These are phyloP conservation scores for Starmerella roubikii DNA, from an alignment of 805 yeast species.

Conservation along the genomic window DNA sequence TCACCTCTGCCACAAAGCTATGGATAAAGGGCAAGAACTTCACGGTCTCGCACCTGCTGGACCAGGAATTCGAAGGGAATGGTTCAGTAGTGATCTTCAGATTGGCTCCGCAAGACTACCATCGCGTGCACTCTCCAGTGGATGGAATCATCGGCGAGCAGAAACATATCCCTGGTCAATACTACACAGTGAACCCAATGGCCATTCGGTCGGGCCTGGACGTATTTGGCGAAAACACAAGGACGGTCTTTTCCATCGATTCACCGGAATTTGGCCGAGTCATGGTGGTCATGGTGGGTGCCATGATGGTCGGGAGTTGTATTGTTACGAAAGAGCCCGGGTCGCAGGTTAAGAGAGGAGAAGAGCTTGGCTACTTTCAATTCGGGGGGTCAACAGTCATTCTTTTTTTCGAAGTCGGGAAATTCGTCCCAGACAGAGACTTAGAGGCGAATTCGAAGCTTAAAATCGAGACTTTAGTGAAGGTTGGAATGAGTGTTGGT, in stretches of 20 bases:
- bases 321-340: slow-evolving; percentile 55
- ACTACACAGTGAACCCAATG: slow-evolving; percentile 96
- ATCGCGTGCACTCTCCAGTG: slow-evolving; percentile 82
- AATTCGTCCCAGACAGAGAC: slow-evolving; percentile 53
- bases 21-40: slow-evolving; percentile 88
- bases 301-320: slow-evolving; percentile 97
- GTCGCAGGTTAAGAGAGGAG: slow-evolving; percentile 47
- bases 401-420: slow-evolving; percentile 40
- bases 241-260: slow-evolving; percentile 65
- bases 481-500: slow-evolving; percentile 88
- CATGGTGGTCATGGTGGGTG: slow-evolving; percentile 74
- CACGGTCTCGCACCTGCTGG: slow-evolving; percentile 47
- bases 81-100: slow-evolving; percentile 54
- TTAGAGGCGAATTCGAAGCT: slow-evolving; percentile 45
- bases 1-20: slow-evolving; percentile 48
- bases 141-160: slow-evolving; percentile 58
- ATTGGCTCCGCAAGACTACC: slow-evolving; percentile 94
- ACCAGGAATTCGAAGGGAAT: slow-evolving; percentile 34
- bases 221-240: slow-evolving; percentile 82
- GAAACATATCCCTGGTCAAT: slow-evolving; percentile 67
- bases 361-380: slow-evolving; percentile 86
- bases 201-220: slow-evolving; percentile 79
- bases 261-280: slow-evolving; percentile 68
- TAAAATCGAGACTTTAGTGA: slow-evolving; percentile 66
- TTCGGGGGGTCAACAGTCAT: slow-evolving; percentile 91